Evolutionary conservation across 164 flowering plant species (phyloP), one percentile per base, ranked within the genome.

Genomic region (Aristolochia californica): DNA sequence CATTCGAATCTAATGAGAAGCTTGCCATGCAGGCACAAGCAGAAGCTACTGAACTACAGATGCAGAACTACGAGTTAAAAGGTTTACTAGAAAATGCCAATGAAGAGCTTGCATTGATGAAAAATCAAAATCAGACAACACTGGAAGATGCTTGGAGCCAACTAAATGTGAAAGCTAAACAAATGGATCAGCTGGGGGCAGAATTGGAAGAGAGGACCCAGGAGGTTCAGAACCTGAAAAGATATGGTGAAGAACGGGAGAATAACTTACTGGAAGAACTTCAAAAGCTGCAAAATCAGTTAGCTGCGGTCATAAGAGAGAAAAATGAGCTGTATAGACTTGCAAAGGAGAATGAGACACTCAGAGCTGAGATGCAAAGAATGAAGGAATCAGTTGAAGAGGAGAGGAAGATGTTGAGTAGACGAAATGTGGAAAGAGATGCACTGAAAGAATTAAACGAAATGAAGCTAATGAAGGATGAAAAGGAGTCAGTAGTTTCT

Each of bases 1-100:
- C 87, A 9, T 87, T 89, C 68, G 84, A 80, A 51, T 80, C 83
- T 52, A 93, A 89, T 63, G 96, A 93, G 74, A 87, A 80, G 78
- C 65, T 82, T 54, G 83, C 91, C 11, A 65, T 70, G 56, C 84
- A 80, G 70, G 86, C 97, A 48, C 18, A 82, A 21, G 52, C 74
- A 23, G 97, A 93, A 75, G 88, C 91, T 40, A 72, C 61, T 74
- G 91, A 83, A 61, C 64, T 85, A 55, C 82, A 79, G 16, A 17
- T 67, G 58, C 77, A 83, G 68, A 89, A 83, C 61, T 65, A 49
- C 52, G 68, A 56, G 63, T 64, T 82, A 0, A 87, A 85, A 72
- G 80, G 76, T 55, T 63, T 70, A 72, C 70, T 91, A 13, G 64
- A 65, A 27, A 75, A 80, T 60, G 75, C 80, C 40, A 70, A 66